These are phyloP conservation scores for Colletotrichum eleusines DNA, from an alignment of 2,329 filamentous ascomycete genomes.

Conservation along the genomic window DNA sequence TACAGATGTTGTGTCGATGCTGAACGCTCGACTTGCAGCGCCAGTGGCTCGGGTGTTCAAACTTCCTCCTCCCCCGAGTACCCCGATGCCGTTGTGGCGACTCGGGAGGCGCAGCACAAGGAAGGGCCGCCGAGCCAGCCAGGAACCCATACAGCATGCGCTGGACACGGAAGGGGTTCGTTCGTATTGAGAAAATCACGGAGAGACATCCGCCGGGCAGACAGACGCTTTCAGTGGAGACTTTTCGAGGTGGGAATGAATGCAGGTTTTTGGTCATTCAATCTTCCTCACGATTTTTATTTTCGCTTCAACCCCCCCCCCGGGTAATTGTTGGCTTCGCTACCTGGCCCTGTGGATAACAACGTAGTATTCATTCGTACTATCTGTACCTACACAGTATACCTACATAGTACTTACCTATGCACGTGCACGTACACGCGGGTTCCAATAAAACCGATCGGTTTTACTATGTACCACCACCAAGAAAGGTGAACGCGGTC, in stretches of 20 bases:
- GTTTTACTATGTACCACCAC: too few species aligned
- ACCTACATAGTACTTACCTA: too few species aligned
- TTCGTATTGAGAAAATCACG: neutral
- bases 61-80: slow-evolving; percentile 11
- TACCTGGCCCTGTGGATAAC: neutral
- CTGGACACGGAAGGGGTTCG: slow-evolving; percentile 4
- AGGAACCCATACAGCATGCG: neutral
- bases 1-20: neutral
- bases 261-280: neutral
- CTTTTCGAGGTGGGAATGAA: neutral
- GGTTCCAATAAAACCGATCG: too few species aligned
- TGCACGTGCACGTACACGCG: too few species aligned
- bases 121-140: neutral
- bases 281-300: slow-evolving; percentile 1
- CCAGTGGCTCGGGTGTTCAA: slow-evolving; percentile 14
- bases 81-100: slow-evolving; percentile 19
- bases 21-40: neutral
- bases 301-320: neutral
- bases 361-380: too few species aligned
- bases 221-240: neutral
- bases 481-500: too few species aligned
- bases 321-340: neutral
- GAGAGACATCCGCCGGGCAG: slow-evolving; percentile 10
- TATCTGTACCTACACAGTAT: too few species aligned
- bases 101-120: slow-evolving; percentile 17